These are phyloP conservation scores for Salix dunnii DNA, from an alignment of 345 rosid species.

Conservation along the genomic window DNA sequence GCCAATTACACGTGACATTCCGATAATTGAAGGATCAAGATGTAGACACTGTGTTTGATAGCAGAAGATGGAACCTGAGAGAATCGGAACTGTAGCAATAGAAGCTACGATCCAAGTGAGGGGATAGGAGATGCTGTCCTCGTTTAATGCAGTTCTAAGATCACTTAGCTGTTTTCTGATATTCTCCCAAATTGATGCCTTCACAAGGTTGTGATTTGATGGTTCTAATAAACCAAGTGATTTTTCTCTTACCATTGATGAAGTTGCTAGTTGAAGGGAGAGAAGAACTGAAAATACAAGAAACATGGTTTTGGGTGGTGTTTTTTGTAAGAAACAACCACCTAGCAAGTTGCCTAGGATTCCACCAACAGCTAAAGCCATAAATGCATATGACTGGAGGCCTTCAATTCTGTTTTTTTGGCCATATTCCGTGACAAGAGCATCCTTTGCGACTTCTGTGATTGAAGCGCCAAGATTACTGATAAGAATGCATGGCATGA, in stretches of 20 bases:
- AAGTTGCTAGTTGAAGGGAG: conserved; percentile 53
- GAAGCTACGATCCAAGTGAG: conserved; percentile 70
- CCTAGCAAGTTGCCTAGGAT: conserved; percentile 75
- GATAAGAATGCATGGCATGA: conserved; percentile 60
- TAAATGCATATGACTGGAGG: conserved; percentile 79
- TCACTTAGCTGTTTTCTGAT: conserved; percentile 46
- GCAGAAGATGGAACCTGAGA: conserved; percentile 80
- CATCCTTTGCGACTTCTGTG: conserved; percentile 81
- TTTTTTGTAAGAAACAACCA: conserved; percentile 51
- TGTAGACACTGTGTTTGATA: conserved; percentile 77
- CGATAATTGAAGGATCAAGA: conserved; percentile 63
- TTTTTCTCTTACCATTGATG: conserved; percentile 47
- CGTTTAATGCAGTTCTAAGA: conserved; percentile 52
- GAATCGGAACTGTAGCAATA: conserved; percentile 58
- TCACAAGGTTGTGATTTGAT: conserved; percentile 17
- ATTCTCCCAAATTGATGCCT: conserved; percentile 37
- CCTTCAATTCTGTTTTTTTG: conserved; percentile 45
- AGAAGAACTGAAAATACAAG: conserved; percentile 49
- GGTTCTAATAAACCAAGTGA: conserved; percentile 50
- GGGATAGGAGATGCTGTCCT: conserved; percentile 52
- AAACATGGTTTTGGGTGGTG: conserved; percentile 51
- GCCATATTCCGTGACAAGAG: conserved; percentile 86
- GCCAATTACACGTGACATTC: conserved; percentile 77
- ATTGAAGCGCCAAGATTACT: conserved; percentile 85
- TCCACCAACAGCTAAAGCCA: conserved; percentile 87